Evolutionary conservation across 352 stramenopile species (phyloP), one percentile per base, ranked within the genome.

Genomic region (Phytophthora rubi): DNA sequence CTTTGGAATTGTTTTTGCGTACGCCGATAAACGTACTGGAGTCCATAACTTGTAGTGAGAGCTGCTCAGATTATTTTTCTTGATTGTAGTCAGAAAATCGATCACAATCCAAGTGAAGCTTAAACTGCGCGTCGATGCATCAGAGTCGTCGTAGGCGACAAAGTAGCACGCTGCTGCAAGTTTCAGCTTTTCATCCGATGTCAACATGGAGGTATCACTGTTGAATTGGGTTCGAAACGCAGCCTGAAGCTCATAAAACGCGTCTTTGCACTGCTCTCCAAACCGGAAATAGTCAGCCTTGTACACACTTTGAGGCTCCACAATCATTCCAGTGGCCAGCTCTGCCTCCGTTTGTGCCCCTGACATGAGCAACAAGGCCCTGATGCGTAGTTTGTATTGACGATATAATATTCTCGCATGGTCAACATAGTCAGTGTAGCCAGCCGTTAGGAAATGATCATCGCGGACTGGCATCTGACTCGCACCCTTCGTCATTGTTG

Each of bases 21-120:
- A 77, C 6, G 49, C 62, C 12, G 65, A 67, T 35, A 65, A 52
- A 15, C 66, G 67, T 15, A 76, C 68, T 2, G 81, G 71, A 4
- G 48, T 68, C 75, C 75, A 82, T 13, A 64, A 0, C 30, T 73
- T 77, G 53, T 70, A 74, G 13, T 59, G 33, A 15, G 64, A 30
- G 10, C 57, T 67, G 4, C 51, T 26, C n/a, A 47, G 37, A 15
- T 71, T 61, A 13, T 45, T 70, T 0, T 44, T 54, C 70, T 85
- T 88, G 54, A 89, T 89, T 12, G 62, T 70, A 28, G 81, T 70
- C 0, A 93, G 64, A 9, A 81, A 67, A 56, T 89, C 75, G 18
- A 89, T 82, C 28, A 92, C 70, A 37, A 93, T 81, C 84, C 86
- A 96, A 21, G 82, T 73, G 53, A 96, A 96, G 28, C 87, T 93